Conservation (phyloP, 1,284 basidiomycete genomes). For the Ceratobasidium sp. region DNA sequence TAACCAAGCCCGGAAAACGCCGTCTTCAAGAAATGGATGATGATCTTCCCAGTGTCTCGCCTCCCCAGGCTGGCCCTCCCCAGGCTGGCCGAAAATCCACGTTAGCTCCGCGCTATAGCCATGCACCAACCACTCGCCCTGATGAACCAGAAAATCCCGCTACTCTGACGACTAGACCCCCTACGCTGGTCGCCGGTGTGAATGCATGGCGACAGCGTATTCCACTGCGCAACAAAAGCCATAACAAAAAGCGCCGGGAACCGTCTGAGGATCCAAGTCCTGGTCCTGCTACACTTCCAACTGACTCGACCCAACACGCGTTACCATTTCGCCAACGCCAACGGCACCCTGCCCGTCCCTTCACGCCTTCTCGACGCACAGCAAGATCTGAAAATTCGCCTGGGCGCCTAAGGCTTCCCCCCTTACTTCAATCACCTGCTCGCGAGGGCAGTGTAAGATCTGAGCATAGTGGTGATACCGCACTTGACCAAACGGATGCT, state of each 20-base stretch:
- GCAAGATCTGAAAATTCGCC: conserved; percentile 26
- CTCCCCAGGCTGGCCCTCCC: background rate
- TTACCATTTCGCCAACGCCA: conserved; percentile 15
- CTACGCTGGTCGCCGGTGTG: conserved; percentile 35
- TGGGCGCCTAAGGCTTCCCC: conserved; percentile 38
- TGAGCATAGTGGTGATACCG: conserved; percentile 38
- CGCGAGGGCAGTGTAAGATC: conserved; percentile 27
- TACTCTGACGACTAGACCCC: conserved; percentile 5
- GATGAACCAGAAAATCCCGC: conserved; percentile 13
- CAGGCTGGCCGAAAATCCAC: conserved; percentile 13
- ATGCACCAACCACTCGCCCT: background rate
- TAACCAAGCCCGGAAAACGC: conserved; percentile 32
- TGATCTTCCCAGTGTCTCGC: background rate
- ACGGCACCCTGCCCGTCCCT: conserved; percentile 1
- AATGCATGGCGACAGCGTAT: conserved; percentile 38
- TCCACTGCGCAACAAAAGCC: conserved; percentile 28
- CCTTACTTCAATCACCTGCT: conserved; percentile 38
- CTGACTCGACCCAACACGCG: conserved; percentile 21
- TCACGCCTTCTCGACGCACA: conserved; percentile 30
- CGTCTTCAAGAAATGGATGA: conserved; percentile 23
- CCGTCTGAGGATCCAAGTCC: conserved; percentile 1
- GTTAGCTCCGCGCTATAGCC: background rate
- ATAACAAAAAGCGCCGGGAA: conserved; percentile 2
- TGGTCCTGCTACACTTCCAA: background rate
- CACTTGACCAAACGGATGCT: conserved; percentile 37